Conservation (phyloP, 2,329 filamentous ascomycete species). For the Aspergillus sp. region DNA sequence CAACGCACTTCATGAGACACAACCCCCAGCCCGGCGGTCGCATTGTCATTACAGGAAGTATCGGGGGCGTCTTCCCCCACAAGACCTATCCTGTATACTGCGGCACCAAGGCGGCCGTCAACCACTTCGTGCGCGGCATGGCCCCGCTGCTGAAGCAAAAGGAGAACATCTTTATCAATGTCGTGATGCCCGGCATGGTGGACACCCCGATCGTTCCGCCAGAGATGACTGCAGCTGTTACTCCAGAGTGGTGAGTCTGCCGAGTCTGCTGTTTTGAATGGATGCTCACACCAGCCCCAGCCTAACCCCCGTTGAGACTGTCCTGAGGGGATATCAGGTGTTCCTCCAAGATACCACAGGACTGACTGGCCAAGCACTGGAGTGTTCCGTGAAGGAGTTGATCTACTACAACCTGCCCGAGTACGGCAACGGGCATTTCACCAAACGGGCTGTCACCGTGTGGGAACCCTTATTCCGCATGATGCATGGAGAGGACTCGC, state of each 20-base stretch:
- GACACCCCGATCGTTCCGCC: conserved; percentile 48
- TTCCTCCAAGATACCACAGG: conserved; percentile 47
- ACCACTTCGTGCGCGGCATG: conserved; percentile 42
- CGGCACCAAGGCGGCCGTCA: conserved; percentile 52
- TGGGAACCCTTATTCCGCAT: conserved; percentile 51
- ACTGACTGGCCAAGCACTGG: conserved; percentile 46
- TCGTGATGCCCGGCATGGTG: conserved; percentile 50
- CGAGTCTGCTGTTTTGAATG: no score
- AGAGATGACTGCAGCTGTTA: conserved; percentile 45
- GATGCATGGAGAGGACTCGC: conserved; percentile 46
- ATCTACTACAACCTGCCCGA: conserved; percentile 39
- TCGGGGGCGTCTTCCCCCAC: conserved; percentile 47
- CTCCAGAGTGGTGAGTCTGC: conserved; percentile 28
- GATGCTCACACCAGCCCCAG: conserved; percentile 10
- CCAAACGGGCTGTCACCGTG: conserved; percentile 46
- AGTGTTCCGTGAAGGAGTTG: conserved; percentile 46
- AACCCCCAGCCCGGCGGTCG: conserved; percentile 46
- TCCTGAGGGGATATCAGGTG: conserved; percentile 47
- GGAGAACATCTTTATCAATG: conserved; percentile 51
- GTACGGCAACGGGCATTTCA: conserved; percentile 43
- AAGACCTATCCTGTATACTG: conserved; percentile 50
- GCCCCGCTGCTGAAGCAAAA: conserved; percentile 45
- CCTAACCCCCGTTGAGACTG: conserved; percentile 45
- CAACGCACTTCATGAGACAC: conserved; percentile 56
- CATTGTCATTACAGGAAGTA: conserved; percentile 47